Base-by-base conservation (phyloP, 1,139 yeast genomes). In the Keqinozyma sinolaborantium region DNA sequence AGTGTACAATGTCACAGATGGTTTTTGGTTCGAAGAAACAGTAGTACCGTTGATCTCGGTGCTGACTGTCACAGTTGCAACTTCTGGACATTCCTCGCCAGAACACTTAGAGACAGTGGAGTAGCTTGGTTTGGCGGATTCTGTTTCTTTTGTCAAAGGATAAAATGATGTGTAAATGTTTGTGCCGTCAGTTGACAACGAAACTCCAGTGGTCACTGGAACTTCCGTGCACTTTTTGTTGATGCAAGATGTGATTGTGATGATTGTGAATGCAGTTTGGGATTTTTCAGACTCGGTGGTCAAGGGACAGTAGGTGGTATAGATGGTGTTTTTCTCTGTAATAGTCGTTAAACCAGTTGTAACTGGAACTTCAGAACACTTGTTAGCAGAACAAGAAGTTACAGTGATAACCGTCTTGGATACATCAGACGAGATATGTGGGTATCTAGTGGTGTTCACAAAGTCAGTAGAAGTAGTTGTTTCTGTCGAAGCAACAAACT, bases 91-190 rank as follows among this genome's bases (percentile, higher is more conserved):
- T 40, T 49, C 51, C 51, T 59, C 28, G 45, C 56, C 55, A 16
- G 51, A 42, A 57, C 79, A 73, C 30, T 72, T 64, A 38, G 78
- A 72, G 53, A 73, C 57, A 47, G 79, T 72, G n/a, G n/a, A n/a
- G n/a, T n/a, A n/a, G n/a, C n/a, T n/a, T n/a, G n/a, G n/a, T n/a
- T n/a, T n/a, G n/a, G n/a, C n/a, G n/a, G n/a, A n/a, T n/a, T n/a
- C n/a, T n/a, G n/a, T n/a, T 31, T 30, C 37, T 21, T 34, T 50
- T 34, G 56, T 47, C 34, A 51, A 53, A 36, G 74, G 74, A 39
- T 76, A 71, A 53, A 64, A 56, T 30, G 79, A 72, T 41, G 77
- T 68, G 63, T 64, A 68, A 26, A 51, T 48, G 26, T 77, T 70
- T 32, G 42, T 28, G 9, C 36, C 44, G 25, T 51, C 49, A 31